Base-by-base conservation (phyloP, 768 basidiomycete species). In the Termitomyces sp. region DNA sequence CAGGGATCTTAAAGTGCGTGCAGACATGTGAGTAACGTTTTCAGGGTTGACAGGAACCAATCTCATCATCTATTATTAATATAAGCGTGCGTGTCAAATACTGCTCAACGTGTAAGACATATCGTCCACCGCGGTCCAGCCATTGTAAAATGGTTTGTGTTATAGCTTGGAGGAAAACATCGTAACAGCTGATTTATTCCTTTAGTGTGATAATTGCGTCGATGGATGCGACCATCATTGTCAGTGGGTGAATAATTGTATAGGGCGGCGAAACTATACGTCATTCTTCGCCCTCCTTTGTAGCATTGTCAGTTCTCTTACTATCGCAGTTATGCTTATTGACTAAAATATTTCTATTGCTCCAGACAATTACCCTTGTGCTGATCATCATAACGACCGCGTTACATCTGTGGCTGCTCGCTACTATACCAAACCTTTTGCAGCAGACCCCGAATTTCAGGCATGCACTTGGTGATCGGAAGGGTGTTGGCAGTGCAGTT, bases 151-250 rank as follows among this genome's bases (percentile, higher is more conserved):
- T 97, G 84, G 93, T 93, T 65, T 67, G 80, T 71, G 11, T 13
- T 39, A n/a, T 13, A 33, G 8, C 20, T n/a, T 30, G 55, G 51
- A 44, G 51, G 13, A 15, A 44, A 31, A 36, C 61, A 57, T 44
- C 34, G 46, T 50, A 60, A 36, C 57, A 36, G 37, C 37, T 30
- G 54, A 2, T 11, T 45, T 4, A n/a, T 53, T 41, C 1, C 2
- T 0, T 31, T 37, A 95, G 90, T 99, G 96, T 69, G 93, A 97
- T 66, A 98, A 98, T 69, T 99, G 96, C 68, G 93, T 98, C 16
- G 95, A 98, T 63, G 88, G 88, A 11, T 98, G 95, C 63, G 95
- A 96, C 70, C 91, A 95, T 68, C 93, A 93, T 68, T 91, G 88
- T 62, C 87, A 88, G 68, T 91, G 88, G 89, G 85, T 99, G 20